Evolutionary conservation across 805 yeast genomes (phyloP), one percentile per base, ranked within the genome.

Genomic region (Pichia scutulata): DNA sequence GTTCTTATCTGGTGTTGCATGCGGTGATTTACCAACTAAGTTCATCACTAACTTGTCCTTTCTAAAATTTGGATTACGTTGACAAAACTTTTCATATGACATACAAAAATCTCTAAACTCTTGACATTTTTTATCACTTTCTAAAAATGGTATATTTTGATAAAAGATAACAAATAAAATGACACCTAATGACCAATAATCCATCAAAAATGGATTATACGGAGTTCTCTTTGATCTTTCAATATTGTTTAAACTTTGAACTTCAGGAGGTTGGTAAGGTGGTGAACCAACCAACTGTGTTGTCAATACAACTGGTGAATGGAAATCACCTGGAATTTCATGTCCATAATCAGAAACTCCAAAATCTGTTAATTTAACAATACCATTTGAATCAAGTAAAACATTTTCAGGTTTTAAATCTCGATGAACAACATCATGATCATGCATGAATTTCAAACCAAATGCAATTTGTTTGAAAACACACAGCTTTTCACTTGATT

Each of bases 371-470:
- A 92, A 74, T 36, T 93, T 83, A 52, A 84, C 76, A 25, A 74
- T 72, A 12, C 77, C 81, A 18, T 69, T 64, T 21, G 73, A 67
- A 37, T 86, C 70, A 58, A 88, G 83, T 43, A 92, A 73, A 44
- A 92, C 73, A 67, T 92, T 92, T 64, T 92, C 99, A 7, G 98
- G 98, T 70, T 92, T 92, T 61, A 92, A 74, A 66, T 92, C 99
- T 52, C 98, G 77, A 66, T 92, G 98, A 19, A 90, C 97, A 60
- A 92, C 86, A 68, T 90, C 81, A 57, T 75, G 70, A 39, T 75
- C 72, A 64, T 92, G 99, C 54, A 92, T 72, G 57, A 70, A 84
- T 56, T 76, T 79, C 28, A 86, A 61, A 9, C 89, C 95, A 55
- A 74, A 73, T 2, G 78, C 75, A 40, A 84, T 70, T 62, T 86